These are phyloP conservation scores for Venturia aucupariae DNA, from an alignment of 2,329 filamentous ascomycete genomes.

Conservation along the genomic window DNA sequence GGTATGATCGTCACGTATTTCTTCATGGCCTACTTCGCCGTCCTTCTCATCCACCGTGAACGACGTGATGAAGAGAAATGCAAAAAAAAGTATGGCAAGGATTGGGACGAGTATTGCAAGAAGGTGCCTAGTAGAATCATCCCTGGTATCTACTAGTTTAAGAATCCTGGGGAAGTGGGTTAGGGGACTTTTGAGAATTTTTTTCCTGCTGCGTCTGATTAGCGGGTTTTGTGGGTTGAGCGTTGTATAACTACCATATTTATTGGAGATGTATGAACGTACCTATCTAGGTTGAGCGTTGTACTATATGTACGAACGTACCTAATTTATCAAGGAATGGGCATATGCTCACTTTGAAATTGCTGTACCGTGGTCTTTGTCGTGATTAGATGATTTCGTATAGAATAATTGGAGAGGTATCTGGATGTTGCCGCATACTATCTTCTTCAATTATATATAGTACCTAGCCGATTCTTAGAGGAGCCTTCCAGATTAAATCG, in stretches of 20 bases:
- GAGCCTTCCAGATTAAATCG: no score
- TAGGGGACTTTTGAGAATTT: neutral
- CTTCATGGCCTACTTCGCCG: conserved; percentile 83
- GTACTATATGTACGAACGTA: neutral
- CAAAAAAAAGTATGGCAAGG: conserved; percentile 77
- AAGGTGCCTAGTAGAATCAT: conserved; percentile 74
- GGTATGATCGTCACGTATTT: conserved; percentile 89
- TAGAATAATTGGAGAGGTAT: no score
- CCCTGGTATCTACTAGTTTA: conserved; percentile 65
- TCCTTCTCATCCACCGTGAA: conserved; percentile 79
- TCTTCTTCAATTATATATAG: no score
- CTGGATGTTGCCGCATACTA: no score
- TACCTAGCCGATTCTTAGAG: no score
- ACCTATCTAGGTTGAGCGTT: neutral
- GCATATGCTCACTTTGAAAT: neutral
- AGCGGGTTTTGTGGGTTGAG: conserved; percentile 8
- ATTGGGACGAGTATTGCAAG: conserved; percentile 84
- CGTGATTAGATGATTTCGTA: no score
- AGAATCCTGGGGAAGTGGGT: neutral
- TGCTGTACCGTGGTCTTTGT: no score
- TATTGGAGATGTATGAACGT: neutral
- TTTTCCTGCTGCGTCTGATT: neutral
- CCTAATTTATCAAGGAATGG: neutral
- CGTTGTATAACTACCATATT: neutral
- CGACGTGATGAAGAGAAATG: conserved; percentile 87